Evolutionary conservation across 2,329 filamentous ascomycete species (phyloP).

Genomic region (Calonectria pseudoturangicola): DNA sequence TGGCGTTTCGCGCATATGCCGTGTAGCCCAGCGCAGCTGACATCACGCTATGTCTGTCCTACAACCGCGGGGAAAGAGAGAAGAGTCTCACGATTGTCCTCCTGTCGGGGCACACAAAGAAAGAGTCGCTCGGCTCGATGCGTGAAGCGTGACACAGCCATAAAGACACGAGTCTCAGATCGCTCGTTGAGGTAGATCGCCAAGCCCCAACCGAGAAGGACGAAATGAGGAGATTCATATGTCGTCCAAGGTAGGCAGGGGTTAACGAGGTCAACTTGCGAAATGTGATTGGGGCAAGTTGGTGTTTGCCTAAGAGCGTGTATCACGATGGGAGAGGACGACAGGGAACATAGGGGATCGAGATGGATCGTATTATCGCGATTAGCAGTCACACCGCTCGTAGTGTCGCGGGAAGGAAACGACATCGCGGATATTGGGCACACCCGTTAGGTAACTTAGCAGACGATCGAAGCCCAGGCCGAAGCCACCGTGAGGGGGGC

Average conservation of each 20-base stretch:
- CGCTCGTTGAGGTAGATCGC: slow-evolving; percentile 41
- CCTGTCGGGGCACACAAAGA: slow-evolving; percentile 41
- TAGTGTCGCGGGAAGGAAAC: slow-evolving; percentile 89
- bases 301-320: slow-evolving; percentile 20
- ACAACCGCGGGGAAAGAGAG: slow-evolving; percentile 28
- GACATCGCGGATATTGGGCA: slow-evolving; percentile 88
- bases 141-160: slow-evolving; percentile 49
- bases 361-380: slow-evolving; percentile 1
- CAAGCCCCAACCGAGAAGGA: slow-evolving; percentile 21
- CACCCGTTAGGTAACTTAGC: slow-evolving; percentile 87
- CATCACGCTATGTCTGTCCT: slow-evolving; percentile 37
- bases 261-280: slow-evolving; percentile 50
- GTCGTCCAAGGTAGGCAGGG: slow-evolving; percentile 55
- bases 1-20: slow-evolving; percentile 9
- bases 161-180: slow-evolving; percentile 49
- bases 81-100: slow-evolving; percentile 33
- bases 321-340: slow-evolving; percentile 21
- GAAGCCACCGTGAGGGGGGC: slow-evolving; percentile 92
- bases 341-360: slow-evolving; percentile 10
- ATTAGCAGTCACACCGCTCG: slow-evolving; percentile 76
- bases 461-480: slow-evolving; percentile 93
- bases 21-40: slow-evolving; percentile 41
- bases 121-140: slow-evolving; percentile 50
- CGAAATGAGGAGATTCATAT: slow-evolving; percentile 27
- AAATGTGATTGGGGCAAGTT: slow-evolving; percentile 20